Evolutionary conservation across 805 yeast species (phyloP).

Genomic region (Barnettozyma siamensis): DNA sequence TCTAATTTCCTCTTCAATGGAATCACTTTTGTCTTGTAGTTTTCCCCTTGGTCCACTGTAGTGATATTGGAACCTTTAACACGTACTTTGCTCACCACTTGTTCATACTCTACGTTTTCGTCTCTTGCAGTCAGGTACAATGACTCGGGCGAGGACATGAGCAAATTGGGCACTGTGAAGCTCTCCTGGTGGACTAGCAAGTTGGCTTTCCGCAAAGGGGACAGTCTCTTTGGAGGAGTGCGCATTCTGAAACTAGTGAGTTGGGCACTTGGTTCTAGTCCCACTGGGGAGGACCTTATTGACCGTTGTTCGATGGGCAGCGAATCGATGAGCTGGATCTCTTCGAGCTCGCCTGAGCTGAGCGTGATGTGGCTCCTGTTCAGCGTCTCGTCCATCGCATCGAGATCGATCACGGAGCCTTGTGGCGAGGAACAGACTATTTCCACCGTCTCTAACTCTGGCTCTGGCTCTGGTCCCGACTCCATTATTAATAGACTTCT

Average conservation of each 20-base stretch:
- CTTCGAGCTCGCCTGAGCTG: background rate
- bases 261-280: conserved; percentile 19
- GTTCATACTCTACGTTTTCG: conserved; percentile 3
- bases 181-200: conserved; percentile 14
- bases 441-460: too few relatives aligned
- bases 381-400: conserved; percentile 10
- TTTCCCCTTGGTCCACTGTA: background rate
- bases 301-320: background rate
- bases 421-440: conserved; percentile 15
- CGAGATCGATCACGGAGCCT: conserved; percentile 15
- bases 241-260: conserved; percentile 22
- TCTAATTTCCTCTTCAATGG: conserved; percentile 11
- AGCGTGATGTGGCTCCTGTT: conserved; percentile 7
- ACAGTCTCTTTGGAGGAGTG: conserved; percentile 19
- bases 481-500: background rate
- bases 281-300: conserved; percentile 5
- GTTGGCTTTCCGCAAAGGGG: conserved; percentile 14
- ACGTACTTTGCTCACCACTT: conserved; percentile 13
- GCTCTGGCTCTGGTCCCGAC: background rate
- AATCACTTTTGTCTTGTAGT: conserved; percentile 9
- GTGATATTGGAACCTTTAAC: conserved; percentile 10
- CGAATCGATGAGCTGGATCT: background rate
- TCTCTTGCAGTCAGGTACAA: conserved; percentile 6
- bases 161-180: conserved; percentile 15
- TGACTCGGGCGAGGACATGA: conserved; percentile 10